phyloP scores from a whole-genome alignment of 139 green algal species.

The Chlamydomonas sphaeroides region DNA sequence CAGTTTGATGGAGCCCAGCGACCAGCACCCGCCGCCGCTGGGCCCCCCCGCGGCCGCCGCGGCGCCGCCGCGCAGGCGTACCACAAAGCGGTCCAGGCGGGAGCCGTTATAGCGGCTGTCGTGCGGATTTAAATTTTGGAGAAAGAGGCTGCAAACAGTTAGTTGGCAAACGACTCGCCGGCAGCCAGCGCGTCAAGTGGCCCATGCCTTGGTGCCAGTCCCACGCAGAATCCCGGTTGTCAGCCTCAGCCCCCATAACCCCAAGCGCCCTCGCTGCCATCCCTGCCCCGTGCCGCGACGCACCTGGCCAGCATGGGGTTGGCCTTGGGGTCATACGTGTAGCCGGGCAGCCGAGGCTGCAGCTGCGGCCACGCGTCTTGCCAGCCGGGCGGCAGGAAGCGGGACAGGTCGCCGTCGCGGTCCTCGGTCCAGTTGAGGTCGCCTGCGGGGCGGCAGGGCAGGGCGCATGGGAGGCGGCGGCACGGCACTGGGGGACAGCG shows the following conservation, averaged over 20 bases:
- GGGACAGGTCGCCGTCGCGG: slow-evolving; percentile 47
- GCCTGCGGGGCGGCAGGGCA: slow-evolving; percentile 26
- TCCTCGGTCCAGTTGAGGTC: slow-evolving; percentile 72
- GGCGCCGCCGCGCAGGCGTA: not conserved
- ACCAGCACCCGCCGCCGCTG: slow-evolving; percentile 32
- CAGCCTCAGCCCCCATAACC: not conserved
- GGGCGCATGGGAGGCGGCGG: slow-evolving; percentile 29
- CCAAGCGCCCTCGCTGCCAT: not conserved
- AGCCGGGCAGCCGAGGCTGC: slow-evolving; percentile 47
- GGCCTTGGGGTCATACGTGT: slow-evolving; percentile 62
- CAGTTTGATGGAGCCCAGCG: slow-evolving; percentile 51
- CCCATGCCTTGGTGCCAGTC: not conserved
- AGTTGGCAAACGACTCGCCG: not conserved
- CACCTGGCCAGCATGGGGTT: slow-evolving; percentile 70
- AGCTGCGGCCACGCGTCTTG: slow-evolving; percentile 58
- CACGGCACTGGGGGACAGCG: not conserved
- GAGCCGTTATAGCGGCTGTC: slow-evolving; percentile 17
- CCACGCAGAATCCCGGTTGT: not conserved
- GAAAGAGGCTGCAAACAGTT: no score
- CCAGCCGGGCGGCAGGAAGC: slow-evolving; percentile 44
- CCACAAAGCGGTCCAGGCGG: slow-evolving; percentile 22
- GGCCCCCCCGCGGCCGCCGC: not conserved
- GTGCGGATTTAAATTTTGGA: not conserved
- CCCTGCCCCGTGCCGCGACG: no score
- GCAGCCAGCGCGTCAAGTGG: not conserved